Conservation (phyloP, 495 filamentous ascomycete genomes). For the Aspergillus indologenus region DNA sequence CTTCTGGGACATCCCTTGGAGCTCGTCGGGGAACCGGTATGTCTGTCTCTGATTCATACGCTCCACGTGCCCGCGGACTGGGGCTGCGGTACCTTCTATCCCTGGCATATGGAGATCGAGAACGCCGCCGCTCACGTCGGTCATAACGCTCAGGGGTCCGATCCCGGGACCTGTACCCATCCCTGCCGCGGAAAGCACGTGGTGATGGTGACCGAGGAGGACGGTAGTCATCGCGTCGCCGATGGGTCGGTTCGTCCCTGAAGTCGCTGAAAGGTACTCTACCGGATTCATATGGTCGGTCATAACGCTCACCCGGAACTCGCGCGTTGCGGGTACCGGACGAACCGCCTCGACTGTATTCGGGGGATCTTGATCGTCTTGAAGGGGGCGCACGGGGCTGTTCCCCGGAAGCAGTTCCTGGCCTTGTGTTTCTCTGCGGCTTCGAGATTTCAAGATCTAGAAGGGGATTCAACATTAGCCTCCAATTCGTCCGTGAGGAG, state of each 20-base stretch:
- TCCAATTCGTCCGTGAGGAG: neutral
- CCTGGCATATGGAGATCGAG: constrained; percentile 60
- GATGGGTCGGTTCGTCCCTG: constrained; percentile 48
- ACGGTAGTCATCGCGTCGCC: constrained; percentile 62
- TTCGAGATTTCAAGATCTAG: constrained; percentile 93
- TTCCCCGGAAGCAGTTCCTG: constrained; percentile 39
- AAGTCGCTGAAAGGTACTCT: constrained; percentile 44
- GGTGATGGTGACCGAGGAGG: constrained; percentile 62
- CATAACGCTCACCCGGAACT: constrained; percentile 41
- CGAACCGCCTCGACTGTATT: constrained; percentile 53
- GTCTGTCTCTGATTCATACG: constrained; percentile 56
- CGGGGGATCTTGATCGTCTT: constrained; percentile 68
- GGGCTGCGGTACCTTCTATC: constrained; percentile 65
- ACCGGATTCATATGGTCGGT: constrained; percentile 38
- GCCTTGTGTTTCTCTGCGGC: constrained; percentile 72
- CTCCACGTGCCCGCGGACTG: constrained; percentile 55
- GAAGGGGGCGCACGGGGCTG: constrained; percentile 36
- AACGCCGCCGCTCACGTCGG: constrained; percentile 59
- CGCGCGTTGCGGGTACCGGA: constrained; percentile 34
- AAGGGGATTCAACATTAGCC: constrained; percentile 8
- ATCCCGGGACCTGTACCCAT: constrained; percentile 66
- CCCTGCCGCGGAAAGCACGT: constrained; percentile 55
- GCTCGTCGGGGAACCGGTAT: constrained; percentile 71
- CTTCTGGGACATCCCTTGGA: constrained; percentile 79
- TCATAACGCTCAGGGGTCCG: constrained; percentile 57